Evolutionary conservation across 176 grass and related monocot species (phyloP).

Genomic region (Aegilops tauschii): DNA sequence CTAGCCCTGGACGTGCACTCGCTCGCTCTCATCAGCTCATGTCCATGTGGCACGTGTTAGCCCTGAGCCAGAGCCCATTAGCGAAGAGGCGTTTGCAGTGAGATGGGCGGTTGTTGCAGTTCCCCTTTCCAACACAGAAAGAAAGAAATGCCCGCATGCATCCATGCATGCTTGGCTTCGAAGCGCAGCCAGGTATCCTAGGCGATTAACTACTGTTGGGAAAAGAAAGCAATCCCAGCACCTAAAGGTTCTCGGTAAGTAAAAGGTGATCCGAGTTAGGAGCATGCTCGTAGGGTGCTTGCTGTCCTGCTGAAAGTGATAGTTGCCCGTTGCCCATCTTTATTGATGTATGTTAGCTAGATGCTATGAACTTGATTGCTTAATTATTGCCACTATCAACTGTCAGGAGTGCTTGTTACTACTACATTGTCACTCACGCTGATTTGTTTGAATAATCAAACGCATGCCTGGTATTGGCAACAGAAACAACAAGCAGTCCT

Average conservation of each 20-base stretch:
- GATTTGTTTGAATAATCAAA: no score
- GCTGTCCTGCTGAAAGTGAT: conserved; percentile 38
- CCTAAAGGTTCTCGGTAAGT: conserved; percentile 18
- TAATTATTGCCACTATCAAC: not conserved
- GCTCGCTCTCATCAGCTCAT: not conserved
- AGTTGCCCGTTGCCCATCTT: not conserved
- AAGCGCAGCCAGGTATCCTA: conserved; percentile 45
- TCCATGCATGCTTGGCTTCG: conserved; percentile 35
- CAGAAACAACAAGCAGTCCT: no score
- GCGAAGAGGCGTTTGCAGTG: not conserved
- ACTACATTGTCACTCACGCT: no score
- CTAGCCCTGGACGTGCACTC: not conserved
- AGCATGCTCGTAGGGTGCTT: not conserved
- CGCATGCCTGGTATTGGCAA: no score
- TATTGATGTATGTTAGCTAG: conserved; percentile 28
- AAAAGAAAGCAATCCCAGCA: not conserved
- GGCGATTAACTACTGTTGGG: not conserved
- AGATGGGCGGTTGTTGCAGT: not conserved
- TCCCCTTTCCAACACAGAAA: conserved; percentile 30
- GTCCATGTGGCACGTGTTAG: not conserved
- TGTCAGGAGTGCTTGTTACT: not conserved
- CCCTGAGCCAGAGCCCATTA: not conserved
- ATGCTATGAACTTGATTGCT: conserved; percentile 18
- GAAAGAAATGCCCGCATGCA: not conserved
- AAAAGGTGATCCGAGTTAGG: not conserved